Evolutionary conservation across 2,329 filamentous ascomycete species (phyloP).

Genomic region (Lasiodiplodia hormozganensis): DNA sequence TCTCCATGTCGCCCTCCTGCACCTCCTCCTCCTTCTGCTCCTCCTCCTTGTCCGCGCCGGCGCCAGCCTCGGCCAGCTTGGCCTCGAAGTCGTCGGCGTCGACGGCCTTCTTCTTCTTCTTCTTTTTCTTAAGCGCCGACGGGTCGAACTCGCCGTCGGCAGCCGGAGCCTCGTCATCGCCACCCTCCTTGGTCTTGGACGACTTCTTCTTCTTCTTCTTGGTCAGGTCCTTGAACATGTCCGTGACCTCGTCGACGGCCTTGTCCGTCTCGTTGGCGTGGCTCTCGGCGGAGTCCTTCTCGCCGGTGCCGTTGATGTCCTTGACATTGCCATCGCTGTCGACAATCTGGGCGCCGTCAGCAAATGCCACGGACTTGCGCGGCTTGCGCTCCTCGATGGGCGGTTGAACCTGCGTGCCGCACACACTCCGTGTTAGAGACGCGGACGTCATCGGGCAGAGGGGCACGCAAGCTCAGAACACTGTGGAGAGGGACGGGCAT

Average conservation of each 20-base stretch:
- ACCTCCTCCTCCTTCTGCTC: conserved; percentile 53
- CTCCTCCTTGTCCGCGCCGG: conserved; percentile 63
- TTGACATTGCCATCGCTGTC: conserved; percentile 87
- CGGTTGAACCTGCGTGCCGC: conserved; percentile 37
- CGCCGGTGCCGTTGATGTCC: conserved; percentile 75
- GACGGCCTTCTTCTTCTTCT: conserved; percentile 78
- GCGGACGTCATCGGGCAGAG: conserved; percentile 28
- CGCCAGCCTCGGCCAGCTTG: conserved; percentile 67
- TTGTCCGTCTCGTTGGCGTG: conserved; percentile 64
- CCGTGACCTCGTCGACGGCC: conserved; percentile 68
- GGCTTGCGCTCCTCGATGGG: conserved; percentile 67
- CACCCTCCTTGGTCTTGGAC: conserved; percentile 65
- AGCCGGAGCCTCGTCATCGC: conserved; percentile 54
- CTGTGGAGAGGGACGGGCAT: background rate
- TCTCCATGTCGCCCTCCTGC: conserved; percentile 77
- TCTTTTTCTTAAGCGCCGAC: conserved; percentile 81
- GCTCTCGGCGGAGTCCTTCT: conserved; percentile 81
- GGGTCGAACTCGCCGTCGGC: conserved; percentile 70
- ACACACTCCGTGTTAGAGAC: conserved; percentile 18
- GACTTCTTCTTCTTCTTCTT: conserved; percentile 77
- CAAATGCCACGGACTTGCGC: conserved; percentile 94
- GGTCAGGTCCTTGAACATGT: conserved; percentile 69
- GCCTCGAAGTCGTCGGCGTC: conserved; percentile 71
- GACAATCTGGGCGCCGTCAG: conserved; percentile 84
- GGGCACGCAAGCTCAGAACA: conserved; percentile 12